Percentiles rank a stretch among this genome's conserved stretches.
phyloP scores from a whole-genome alignment of 2,329 filamentous ascomycete species.

The Didymella pomorum region DNA sequence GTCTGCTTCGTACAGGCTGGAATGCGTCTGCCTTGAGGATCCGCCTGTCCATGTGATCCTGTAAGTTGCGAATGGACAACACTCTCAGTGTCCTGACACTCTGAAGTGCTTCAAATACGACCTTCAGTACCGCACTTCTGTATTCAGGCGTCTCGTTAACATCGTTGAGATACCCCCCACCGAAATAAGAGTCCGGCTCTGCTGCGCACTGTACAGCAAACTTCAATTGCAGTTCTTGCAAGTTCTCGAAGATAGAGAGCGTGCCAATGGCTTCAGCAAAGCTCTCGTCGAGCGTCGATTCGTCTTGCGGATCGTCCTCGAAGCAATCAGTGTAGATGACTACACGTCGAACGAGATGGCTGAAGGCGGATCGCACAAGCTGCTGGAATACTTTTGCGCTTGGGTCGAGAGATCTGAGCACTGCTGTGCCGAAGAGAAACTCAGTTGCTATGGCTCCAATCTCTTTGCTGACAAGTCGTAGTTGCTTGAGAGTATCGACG shows the following conservation, averaged over 20 bases:
- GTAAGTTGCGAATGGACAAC: not conserved
- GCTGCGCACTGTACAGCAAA: not conserved
- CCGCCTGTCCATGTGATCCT: constrained; percentile 1
- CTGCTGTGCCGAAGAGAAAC: not conserved
- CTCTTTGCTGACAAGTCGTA: not conserved
- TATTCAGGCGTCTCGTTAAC: not conserved
- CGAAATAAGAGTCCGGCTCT: not conserved
- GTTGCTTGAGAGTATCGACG: not conserved
- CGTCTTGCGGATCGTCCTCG: not conserved
- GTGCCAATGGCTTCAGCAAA: not conserved
- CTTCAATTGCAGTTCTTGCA: not conserved
- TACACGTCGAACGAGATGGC: not conserved
- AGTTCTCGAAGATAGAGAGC: not conserved
- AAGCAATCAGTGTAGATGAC: not conserved
- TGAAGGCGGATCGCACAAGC: not conserved
- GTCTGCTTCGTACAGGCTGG: not conserved
- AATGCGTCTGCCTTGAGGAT: not conserved
- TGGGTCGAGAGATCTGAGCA: not conserved
- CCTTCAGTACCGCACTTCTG: not conserved
- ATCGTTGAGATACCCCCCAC: not conserved
- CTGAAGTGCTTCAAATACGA: not conserved
- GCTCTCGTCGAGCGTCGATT: not conserved
- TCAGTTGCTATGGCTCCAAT: not conserved
- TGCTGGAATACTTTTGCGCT: not conserved
- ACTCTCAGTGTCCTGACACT: not conserved